Evolutionary conservation across 2,329 filamentous ascomycete species (phyloP).

Genomic region (Cadophora sp.): DNA sequence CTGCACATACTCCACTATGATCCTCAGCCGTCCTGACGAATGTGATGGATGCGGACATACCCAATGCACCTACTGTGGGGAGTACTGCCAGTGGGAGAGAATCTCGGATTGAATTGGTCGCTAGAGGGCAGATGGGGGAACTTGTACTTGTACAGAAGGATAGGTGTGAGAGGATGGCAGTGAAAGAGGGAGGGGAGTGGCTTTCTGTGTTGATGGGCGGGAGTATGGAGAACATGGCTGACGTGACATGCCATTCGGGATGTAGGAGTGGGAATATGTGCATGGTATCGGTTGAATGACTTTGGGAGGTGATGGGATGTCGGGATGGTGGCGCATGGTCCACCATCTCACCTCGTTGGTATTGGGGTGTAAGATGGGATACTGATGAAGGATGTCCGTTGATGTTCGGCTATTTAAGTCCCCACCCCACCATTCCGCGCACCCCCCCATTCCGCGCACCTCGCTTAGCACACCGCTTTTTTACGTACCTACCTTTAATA

Average conservation of each 20-base stretch:
- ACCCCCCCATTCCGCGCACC: too few relatives aligned
- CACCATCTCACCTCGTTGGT: neutral
- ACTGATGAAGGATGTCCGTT: too few relatives aligned
- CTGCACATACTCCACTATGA: neutral
- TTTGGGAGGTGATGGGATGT: neutral
- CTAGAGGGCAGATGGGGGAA: neutral
- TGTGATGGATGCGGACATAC: slow-evolving; percentile 1
- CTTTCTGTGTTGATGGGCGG: neutral
- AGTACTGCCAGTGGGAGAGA: neutral
- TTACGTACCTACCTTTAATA: too few relatives aligned
- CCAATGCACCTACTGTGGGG: neutral
- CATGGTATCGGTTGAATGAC: neutral
- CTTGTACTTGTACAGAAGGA: neutral
- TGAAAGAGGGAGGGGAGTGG: neutral
- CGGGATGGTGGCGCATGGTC: neutral
- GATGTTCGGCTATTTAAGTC: neutral
- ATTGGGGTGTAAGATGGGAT: neutral
- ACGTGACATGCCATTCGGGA: too few relatives aligned
- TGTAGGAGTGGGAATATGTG: neutral
- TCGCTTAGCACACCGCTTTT: too few relatives aligned
- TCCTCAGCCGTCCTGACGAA: neutral
- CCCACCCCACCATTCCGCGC: too few relatives aligned
- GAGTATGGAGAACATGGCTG: too few relatives aligned
- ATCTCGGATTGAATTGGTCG: slow-evolving; percentile 7
- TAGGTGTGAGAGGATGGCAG: neutral